Base-by-base conservation (phyloP, 2,329 filamentous ascomycete genomes). In the Arthrobotrys sphaeroides region DNA sequence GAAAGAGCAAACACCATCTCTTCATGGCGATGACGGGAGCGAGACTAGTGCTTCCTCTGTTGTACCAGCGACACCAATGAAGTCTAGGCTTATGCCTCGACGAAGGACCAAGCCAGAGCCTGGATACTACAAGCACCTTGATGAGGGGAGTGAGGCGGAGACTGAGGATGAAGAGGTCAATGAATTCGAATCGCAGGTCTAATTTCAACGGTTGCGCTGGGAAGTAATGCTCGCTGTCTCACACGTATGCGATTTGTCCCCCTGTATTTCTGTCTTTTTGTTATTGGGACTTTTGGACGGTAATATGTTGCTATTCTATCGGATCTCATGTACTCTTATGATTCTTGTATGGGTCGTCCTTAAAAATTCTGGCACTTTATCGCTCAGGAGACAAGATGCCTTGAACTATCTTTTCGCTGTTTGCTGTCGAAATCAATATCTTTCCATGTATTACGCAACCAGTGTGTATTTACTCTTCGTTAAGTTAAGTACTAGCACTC, bases 101-200 rank as follows among this genome's bases (percentile, higher is more conserved):
- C 53, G 70, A n/a, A 57, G 28, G n/a, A 57, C 31, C 1, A 74
- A 64, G n/a, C 62, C 53, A 42, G 62, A 45, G n/a, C 62, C 62
- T 18, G 70, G 70, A 9, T 45, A 49, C 5, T 74, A 74, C 24
- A 62, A 31, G 22, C 43, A 57, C 6, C 33, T 74, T n/a, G 55
- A 38, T 22, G 55, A 59, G 22, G 69, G 33, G 9, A 73, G 60
- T 38, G 61, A 61, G 13, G 22, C 13, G 5, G 55, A 60, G 10
- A 13, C 43, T 18, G 36, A 43, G 18, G 36, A 42, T 10, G 26
- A 20, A 1, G 55, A 60, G 18, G 10, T 42, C 13, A 22, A 43
- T 31, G 40, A 60, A n/a, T n/a, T n/a, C n/a, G n/a, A n/a, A 5
- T 43, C 36, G 1, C 55, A 26, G 18, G 13, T 24, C 2, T 1